Conservation (phyloP, 2,329 filamentous ascomycete genomes). For the Microdochium bolleyi region DNA sequence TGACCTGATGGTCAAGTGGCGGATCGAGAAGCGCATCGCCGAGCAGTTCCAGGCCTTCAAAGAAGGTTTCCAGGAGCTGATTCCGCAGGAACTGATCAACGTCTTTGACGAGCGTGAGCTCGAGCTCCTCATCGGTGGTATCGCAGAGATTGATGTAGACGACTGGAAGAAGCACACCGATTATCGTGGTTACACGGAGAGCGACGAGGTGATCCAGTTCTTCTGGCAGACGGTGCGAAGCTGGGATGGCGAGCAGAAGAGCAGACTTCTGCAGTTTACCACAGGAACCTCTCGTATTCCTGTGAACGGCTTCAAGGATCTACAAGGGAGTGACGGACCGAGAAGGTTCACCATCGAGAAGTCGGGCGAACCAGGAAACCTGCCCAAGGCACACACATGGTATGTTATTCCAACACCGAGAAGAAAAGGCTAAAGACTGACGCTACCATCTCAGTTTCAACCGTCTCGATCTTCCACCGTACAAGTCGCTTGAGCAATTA, state of each 20-base stretch:
- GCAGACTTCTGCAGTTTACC: conserved; percentile 88
- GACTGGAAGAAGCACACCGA: conserved; percentile 99
- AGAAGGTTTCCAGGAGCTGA: conserved; percentile 94
- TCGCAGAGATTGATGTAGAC: conserved; percentile 98
- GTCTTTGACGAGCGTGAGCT: conserved; percentile 98
- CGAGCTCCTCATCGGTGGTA: conserved; percentile 93
- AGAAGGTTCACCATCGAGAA: conserved; percentile 97
- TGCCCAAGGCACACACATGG: conserved; percentile 98
- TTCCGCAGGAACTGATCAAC: conserved; percentile 92
- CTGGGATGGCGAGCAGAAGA: conserved; percentile 99
- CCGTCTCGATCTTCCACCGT: conserved; percentile 86
- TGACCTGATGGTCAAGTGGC: conserved; percentile 97
- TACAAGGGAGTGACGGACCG: conserved; percentile 93
- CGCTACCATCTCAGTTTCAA: conserved; percentile 65
- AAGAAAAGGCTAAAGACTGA: conserved; percentile 1
- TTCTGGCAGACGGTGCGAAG: conserved; percentile 97
- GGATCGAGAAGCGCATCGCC: conserved; percentile 95
- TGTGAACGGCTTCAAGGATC: conserved; percentile 98
- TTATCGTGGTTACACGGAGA: conserved; percentile 96
- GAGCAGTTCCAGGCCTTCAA: conserved; percentile 99
- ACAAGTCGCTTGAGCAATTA: conserved; percentile 80
- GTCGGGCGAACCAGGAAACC: conserved; percentile 78
- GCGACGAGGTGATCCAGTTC: conserved; percentile 92
- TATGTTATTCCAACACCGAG: conserved; percentile 37
- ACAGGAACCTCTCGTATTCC: conserved; percentile 97